Evolutionary conservation across 2,329 filamentous ascomycete species (phyloP), one percentile per base, ranked within the genome.

Genomic region (Nemania diffusa): DNA sequence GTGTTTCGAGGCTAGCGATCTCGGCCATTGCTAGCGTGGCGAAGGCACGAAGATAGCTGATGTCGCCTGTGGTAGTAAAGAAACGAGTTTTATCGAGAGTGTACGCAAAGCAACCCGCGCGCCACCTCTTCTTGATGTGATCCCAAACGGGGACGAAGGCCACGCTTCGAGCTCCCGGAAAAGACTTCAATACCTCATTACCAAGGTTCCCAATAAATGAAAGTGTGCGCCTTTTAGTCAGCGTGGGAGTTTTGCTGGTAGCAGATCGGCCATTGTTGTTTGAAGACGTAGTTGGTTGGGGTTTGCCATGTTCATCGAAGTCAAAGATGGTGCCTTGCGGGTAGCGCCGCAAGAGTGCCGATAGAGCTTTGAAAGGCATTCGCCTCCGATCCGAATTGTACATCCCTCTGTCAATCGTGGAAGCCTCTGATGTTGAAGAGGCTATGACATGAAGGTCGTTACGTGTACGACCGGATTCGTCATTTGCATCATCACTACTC

Each of bases 21-120:
- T 90, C 87, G 0, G 85, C 82, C 80, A 88, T 88, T 17, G 87
- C 84, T 0, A 84, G 83, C 60, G 84, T 83, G 0, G 82, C 83
- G 67, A 88, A 88, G 0, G 83, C 84, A 4, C 78, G 76, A 5
- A 88, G 77, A 34, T 84, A 85, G 13, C 80, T 83, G 1, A 89
- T 78, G 40, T 88, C 87, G 5, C 82, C 80, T 27, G 82, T 77
- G 1, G 78, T 69, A 0, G 81, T 81, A 37, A 88, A 83, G 2
- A 80, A 75, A 1, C 83, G 81, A 0, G 79, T 81, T 1, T 79
- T 77, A 2, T 73, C 77, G 2, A 75, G 78, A 0, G 85, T 86
- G 78, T 85, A 87, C 3, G 83, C 75, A 48, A 88, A 84, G 5
- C 81, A 81, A 0, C 81, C 84, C 0, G 84, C 81, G 65, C 81